Conservation (phyloP, 495 filamentous ascomycete genomes). For the Elasticomyces elasticus region DNA sequence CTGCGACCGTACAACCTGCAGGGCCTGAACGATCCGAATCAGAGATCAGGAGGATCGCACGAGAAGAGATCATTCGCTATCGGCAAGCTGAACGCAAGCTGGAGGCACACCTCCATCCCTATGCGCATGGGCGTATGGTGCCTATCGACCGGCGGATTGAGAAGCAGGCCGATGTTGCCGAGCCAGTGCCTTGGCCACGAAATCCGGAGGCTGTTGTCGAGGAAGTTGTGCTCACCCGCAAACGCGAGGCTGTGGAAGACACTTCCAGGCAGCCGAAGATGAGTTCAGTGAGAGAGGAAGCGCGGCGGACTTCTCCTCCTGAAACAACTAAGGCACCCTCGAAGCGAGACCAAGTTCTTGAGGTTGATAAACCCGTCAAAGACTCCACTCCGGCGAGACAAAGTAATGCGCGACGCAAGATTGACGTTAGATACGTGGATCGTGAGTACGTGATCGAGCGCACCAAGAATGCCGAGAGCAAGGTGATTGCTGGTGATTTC, state of each 20-base stretch:
- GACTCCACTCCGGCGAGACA: no score
- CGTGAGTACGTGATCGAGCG: not conserved
- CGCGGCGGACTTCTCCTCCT: not conserved
- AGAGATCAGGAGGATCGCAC: constrained; percentile 13
- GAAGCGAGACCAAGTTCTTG: not conserved
- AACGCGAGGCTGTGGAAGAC: not conserved
- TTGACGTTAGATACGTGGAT: not conserved
- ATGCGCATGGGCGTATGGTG: constrained; percentile 18
- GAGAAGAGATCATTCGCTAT: constrained; percentile 20
- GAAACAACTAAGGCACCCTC: not conserved
- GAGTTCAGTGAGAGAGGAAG: not conserved
- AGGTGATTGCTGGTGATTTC: not conserved
- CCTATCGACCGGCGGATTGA: constrained; percentile 12
- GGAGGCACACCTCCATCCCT: constrained; percentile 17
- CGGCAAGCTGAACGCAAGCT: constrained; percentile 20
- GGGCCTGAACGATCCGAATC: not conserved
- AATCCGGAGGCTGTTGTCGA: not conserved
- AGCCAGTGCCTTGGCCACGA: not conserved
- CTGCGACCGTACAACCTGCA: not conserved
- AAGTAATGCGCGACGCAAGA: not conserved
- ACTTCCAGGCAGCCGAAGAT: not conserved
- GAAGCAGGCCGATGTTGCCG: not conserved
- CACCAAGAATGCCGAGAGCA: not conserved
- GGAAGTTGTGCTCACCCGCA: not conserved
- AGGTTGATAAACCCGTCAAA: no score